Evolutionary conservation across 2,329 filamentous ascomycete species (phyloP).

Genomic region (Hypoxylon sp.): DNA sequence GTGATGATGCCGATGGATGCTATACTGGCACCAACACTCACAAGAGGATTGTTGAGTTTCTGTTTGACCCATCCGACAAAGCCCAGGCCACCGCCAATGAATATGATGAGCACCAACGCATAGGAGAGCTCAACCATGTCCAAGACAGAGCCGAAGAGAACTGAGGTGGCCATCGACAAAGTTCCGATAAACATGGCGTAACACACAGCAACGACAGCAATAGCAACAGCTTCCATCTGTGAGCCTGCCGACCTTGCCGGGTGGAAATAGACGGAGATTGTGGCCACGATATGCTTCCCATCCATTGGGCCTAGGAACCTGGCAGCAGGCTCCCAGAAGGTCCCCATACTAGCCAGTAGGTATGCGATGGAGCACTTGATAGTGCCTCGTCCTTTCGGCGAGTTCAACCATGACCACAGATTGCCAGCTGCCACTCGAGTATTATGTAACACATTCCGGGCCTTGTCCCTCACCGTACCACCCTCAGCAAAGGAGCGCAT

Average conservation of each 20-base stretch:
- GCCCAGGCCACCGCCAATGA: conserved; percentile 87
- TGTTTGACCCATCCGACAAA: conserved; percentile 92
- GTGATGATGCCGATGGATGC: conserved; percentile 91
- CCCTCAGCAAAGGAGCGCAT: conserved; percentile 56
- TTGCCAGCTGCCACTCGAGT: conserved; percentile 57
- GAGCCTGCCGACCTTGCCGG: conserved; percentile 88
- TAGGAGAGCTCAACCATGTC: conserved; percentile 80
- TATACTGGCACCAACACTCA: conserved; percentile 88
- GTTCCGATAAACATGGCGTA: conserved; percentile 84
- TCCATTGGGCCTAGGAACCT: conserved; percentile 84
- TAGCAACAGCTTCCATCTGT: conserved; percentile 87
- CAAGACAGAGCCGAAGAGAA: conserved; percentile 79
- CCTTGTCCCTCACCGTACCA: conserved; percentile 56
- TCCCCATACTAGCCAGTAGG: conserved; percentile 86
- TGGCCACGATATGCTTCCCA: conserved; percentile 94
- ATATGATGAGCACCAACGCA: conserved; percentile 82
- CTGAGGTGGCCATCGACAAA: conserved; percentile 89
- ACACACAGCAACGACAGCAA: conserved; percentile 82
- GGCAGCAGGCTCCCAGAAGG: conserved; percentile 82
- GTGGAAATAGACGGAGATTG: conserved; percentile 95
- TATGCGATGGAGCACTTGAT: conserved; percentile 95
- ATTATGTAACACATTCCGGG: conserved; percentile 56
- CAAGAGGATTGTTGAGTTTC: conserved; percentile 80
- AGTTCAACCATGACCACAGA: conserved; percentile 73
- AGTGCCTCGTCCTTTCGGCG: conserved; percentile 82